These are phyloP conservation scores for Trifolium dubium DNA, from an alignment of 306 rosid genomes.

Conservation along the genomic window DNA sequence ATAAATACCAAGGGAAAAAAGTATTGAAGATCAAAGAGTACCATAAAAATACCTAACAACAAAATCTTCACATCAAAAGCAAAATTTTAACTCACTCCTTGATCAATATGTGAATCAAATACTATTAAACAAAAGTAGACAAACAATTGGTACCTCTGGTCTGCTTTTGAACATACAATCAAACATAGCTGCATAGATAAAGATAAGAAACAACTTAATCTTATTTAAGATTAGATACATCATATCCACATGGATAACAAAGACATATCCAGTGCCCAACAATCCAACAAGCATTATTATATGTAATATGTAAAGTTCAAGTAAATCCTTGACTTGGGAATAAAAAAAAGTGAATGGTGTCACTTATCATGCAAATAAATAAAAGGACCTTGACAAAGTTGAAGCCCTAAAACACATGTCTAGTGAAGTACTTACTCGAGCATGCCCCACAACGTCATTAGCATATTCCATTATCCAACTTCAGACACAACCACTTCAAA, in stretches of 20 bases:
- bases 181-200: slow-evolving; percentile 10
- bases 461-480: slow-evolving; percentile 50
- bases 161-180: background rate
- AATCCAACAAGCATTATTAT: slow-evolving; percentile 38
- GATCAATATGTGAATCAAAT: background rate
- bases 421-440: slow-evolving; percentile 29
- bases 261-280: slow-evolving; percentile 1
- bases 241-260: background rate
- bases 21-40: background rate
- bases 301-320: slow-evolving; percentile 34
- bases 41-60: background rate
- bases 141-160: background rate
- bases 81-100: background rate
- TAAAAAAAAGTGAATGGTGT: slow-evolving; percentile 15
- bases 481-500: slow-evolving; percentile 50
- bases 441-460: slow-evolving; percentile 26
- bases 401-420: slow-evolving; percentile 44
- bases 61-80: background rate
- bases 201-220: background rate
- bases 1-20: background rate
- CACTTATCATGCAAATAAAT: slow-evolving; percentile 36
- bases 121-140: no score
- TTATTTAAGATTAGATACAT: slow-evolving; percentile 5
- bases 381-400: slow-evolving; percentile 25
- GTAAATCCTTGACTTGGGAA: slow-evolving; percentile 24